Conservation (phyloP, 2,329 filamentous ascomycete genomes). For the Graphilbum ipis-grandicollis region DNA sequence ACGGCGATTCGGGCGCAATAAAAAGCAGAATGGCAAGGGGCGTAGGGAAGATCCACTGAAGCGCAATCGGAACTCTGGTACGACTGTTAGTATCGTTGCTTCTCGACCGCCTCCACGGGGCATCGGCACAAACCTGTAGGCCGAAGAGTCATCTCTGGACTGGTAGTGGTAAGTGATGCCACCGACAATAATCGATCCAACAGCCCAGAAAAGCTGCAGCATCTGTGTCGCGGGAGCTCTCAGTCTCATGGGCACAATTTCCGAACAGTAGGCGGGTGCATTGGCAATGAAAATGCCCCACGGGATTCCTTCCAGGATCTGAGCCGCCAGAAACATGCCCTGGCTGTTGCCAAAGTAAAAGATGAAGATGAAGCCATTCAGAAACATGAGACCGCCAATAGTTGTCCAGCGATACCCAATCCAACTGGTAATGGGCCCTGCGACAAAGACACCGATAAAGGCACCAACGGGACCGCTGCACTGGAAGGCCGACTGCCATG, state of each 20-base stretch:
- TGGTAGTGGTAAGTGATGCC: constrained; percentile 38
- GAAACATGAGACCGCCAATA: constrained; percentile 32
- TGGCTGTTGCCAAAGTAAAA: constrained; percentile 25
- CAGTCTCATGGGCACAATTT: constrained; percentile 41
- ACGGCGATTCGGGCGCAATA: constrained; percentile 33
- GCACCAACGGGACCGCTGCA: constrained; percentile 38
- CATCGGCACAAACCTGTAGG: constrained; percentile 24
- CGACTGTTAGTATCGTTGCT: constrained; percentile 10
- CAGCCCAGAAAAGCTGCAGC: constrained; percentile 50
- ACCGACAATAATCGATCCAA: constrained; percentile 42
- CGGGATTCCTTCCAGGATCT: constrained; percentile 43
- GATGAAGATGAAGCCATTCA: constrained; percentile 41
- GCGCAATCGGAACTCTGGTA: constrained; percentile 30
- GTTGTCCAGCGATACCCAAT: constrained; percentile 44
- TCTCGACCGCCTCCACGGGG: constrained; percentile 12
- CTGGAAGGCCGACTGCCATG: constrained; percentile 42
- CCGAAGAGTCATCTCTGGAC: constrained; percentile 11
- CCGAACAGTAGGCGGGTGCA: constrained; percentile 42
- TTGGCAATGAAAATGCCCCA: constrained; percentile 53
- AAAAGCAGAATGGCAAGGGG: constrained; percentile 31
- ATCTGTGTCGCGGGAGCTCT: constrained; percentile 42
- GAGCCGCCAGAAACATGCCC: constrained; percentile 27
- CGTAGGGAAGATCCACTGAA: constrained; percentile 42
- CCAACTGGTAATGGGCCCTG: constrained; percentile 39
- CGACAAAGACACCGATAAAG: constrained; percentile 39